Evolutionary conservation across 176 grass and related monocot genomes (phyloP).

Genomic region (Ensete ventricosum): DNA sequence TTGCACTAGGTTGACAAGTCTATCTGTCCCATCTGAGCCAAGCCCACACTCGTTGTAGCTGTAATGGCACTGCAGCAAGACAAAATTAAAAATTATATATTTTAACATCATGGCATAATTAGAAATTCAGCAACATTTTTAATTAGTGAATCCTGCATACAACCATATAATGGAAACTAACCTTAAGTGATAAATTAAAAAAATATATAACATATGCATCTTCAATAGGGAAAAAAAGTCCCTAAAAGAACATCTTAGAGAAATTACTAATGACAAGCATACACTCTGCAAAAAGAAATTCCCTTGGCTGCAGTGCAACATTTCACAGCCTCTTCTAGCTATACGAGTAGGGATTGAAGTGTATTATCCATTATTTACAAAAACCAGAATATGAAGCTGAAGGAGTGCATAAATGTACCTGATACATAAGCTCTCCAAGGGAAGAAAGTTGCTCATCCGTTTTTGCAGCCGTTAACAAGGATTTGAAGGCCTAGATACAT

Average conservation of each 20-base stretch:
- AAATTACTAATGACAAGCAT: no score
- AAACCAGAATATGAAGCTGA: not conserved
- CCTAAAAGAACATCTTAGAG: no score
- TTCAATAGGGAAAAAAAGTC: no score
- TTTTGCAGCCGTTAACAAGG: slow-evolving; percentile 68
- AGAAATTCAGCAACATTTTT: not conserved
- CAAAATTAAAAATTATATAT: slow-evolving; percentile 1
- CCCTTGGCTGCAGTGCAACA: no score
- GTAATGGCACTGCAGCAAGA: slow-evolving; percentile 64
- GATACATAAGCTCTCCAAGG: slow-evolving; percentile 91
- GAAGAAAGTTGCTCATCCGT: slow-evolving; percentile 79
- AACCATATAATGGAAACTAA: not conserved
- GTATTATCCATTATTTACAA: not conserved
- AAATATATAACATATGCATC: not conserved
- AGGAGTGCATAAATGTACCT: slow-evolving; percentile 30
- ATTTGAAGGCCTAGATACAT: slow-evolving; percentile 59
- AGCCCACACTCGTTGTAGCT: slow-evolving; percentile 90
- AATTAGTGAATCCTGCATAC: not conserved
- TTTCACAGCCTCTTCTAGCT: no score
- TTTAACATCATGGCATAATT: not conserved
- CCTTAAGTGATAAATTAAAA: not conserved
- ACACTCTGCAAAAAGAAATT: no score
- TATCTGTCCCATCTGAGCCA: slow-evolving; percentile 79
- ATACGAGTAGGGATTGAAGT: not conserved
- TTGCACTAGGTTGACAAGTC: slow-evolving; percentile 86